Base-by-base conservation (phyloP, 768 basidiomycete species). In the Auricularia auricula-judae region DNA sequence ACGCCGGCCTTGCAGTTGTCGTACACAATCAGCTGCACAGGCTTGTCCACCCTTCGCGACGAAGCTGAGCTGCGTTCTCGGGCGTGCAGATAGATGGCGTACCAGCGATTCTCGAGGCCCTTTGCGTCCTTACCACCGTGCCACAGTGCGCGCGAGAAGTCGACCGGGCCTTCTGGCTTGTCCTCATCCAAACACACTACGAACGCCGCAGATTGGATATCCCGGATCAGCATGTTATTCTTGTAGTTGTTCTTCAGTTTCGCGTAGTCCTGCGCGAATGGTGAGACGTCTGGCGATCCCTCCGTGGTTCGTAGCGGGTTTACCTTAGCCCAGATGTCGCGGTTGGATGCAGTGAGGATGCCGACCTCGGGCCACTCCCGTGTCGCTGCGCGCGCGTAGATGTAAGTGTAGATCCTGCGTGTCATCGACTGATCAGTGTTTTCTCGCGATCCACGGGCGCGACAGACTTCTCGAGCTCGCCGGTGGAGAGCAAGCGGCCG, bases 261-360 rank as follows among this genome's bases (percentile, higher is more conserved):
- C 39, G 76, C 77, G 73, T 85, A 91, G 72, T 87, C 89, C 87
- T 89, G 65, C 23, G 61, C 33, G 18, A 7, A 34, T 63, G 23
- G 33, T 33, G 21, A 29, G 33, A 54, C 21, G 43, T 23, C 53
- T 2, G 35, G 2, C 36, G 5, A 53, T 11, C n/a, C 33, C 29
- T 34, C n/a, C 12, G 11, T 11, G n/a, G 33, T 7, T 3, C n/a
- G 44, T 29, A 14, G 33, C 21, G 16, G 1, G 66, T 74, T 36
- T 61, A 91, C 91, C 80, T 91, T 88, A 4, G 93, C 88, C 95
- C 95, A 98, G 35, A 84, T 71, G 76, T 96, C 93, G 63, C 95
- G 83, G 71, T 92, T 86, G 34, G 87, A 85, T 3, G 88, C 83
- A 1, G 89, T 84, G 70, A 98, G 76, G 11, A 87, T 82, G 29